phyloP scores from a whole-genome alignment of 768 basidiomycete species.

The Hydnum rufescens region DNA sequence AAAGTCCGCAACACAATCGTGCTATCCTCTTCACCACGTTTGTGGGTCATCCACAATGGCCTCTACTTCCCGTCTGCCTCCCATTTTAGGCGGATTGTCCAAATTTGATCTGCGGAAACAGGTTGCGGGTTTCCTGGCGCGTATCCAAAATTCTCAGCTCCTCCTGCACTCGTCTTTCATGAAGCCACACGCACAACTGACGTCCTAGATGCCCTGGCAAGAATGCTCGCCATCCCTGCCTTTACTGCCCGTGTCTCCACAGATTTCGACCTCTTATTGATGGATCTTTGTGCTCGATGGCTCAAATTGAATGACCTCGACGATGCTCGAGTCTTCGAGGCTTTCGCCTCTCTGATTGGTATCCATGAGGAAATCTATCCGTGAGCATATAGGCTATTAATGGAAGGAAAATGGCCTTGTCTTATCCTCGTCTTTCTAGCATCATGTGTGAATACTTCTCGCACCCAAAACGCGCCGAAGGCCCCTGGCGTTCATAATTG shows the following conservation, averaged over 20 bases:
- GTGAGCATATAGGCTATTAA: conserved; percentile 13
- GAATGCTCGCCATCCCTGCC: conserved; percentile 36
- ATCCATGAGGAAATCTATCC: conserved; percentile 17
- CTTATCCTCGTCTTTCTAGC: conserved; percentile 20
- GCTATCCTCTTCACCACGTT: too few species aligned
- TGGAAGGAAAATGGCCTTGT: conserved; percentile 7
- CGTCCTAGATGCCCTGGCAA: conserved; percentile 36
- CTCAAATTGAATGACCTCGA: conserved; percentile 28
- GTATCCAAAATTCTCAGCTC: not conserved
- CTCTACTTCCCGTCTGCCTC: not conserved
- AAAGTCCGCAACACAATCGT: too few species aligned
- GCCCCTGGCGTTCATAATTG: conserved; percentile 26
- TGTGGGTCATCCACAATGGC: not conserved
- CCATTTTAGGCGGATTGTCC: not conserved
- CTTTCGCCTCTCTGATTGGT: conserved; percentile 15
- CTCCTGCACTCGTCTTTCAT: not conserved
- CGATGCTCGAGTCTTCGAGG: conserved; percentile 22
- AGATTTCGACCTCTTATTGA: conserved; percentile 53
- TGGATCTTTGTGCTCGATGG: conserved; percentile 73
- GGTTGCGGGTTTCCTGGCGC: not conserved
- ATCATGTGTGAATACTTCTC: conserved; percentile 34
- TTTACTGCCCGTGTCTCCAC: conserved; percentile 43
- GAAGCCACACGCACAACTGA: conserved; percentile 10
- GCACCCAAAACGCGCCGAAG: conserved; percentile 25
- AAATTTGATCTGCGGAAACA: not conserved